Percentiles rank a stretch among this genome's conserved stretches.
phyloP scores from a whole-genome alignment of 106 monocot genomes.

The Dioscorea alata region DNA sequence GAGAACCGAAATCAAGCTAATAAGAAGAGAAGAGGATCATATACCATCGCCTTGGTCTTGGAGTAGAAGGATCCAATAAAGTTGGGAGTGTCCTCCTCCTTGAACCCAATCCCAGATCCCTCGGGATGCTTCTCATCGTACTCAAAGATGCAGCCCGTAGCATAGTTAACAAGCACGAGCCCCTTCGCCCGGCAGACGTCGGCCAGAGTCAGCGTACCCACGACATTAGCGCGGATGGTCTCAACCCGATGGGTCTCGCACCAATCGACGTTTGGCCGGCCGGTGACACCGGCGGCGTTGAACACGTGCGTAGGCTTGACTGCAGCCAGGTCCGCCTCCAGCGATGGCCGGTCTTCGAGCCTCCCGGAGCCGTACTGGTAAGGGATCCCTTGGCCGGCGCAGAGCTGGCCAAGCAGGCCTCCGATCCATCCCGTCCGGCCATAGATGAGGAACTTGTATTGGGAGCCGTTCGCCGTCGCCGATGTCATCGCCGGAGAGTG shows the following conservation, averaged over 20 bases:
- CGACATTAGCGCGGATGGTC: slow-evolving; percentile 53
- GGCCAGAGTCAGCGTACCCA: slow-evolving; percentile 54
- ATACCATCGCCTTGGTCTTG: slow-evolving; percentile 70
- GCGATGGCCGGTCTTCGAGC: slow-evolving; percentile 42
- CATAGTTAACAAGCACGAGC: slow-evolving; percentile 47
- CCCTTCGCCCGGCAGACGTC: slow-evolving; percentile 43
- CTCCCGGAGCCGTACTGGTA: slow-evolving; percentile 49
- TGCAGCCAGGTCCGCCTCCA: slow-evolving; percentile 41
- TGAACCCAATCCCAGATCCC: slow-evolving; percentile 49
- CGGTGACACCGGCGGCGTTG: slow-evolving; percentile 81
- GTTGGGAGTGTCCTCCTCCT: slow-evolving; percentile 60
- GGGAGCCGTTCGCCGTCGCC: slow-evolving; percentile 8
- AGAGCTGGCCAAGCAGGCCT: slow-evolving; percentile 58
- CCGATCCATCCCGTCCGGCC: slow-evolving; percentile 84
- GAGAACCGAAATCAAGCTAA: neutral
- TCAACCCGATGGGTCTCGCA: slow-evolving; percentile 73
- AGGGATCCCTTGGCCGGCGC: slow-evolving; percentile 35
- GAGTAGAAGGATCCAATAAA: slow-evolving; percentile 62
- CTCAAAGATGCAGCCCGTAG: slow-evolving; percentile 63
- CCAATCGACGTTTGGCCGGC: slow-evolving; percentile 88
- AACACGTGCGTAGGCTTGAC: slow-evolving; percentile 62
- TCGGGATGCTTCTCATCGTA: slow-evolving; percentile 37
- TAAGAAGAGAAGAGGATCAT: neutral
- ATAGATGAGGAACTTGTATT: slow-evolving; percentile 45
- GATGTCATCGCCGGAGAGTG: neutral